A percentile compares a stretch with the other conserved stretches of the same genome.
Evolutionary conservation across 78 protist species (phyloP).

Genomic region (Polysphondylium violaceum): DNA sequence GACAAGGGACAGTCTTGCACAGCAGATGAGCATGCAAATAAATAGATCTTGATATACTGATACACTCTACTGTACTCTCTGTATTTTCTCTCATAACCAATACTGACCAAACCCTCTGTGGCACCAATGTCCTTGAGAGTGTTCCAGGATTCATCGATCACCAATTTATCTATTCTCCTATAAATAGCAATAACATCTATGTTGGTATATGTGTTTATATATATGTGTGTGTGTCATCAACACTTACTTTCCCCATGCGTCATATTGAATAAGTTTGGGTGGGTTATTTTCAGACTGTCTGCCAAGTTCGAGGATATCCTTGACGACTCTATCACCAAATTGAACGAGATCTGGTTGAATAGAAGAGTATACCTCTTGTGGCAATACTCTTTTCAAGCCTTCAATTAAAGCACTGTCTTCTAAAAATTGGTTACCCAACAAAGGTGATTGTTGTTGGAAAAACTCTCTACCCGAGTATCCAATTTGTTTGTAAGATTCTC

Average conservation of each 20-base stretch:
- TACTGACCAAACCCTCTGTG: slow-evolving; percentile 70
- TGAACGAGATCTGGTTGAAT: slow-evolving; percentile 43
- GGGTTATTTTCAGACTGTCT: slow-evolving; percentile 61
- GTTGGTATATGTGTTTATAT: too few relatives aligned
- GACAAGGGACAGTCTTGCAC: slow-evolving; percentile 84
- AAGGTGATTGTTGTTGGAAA: slow-evolving; percentile 76
- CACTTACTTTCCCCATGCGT: slow-evolving; percentile 77
- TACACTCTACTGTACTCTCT: slow-evolving; percentile 72
- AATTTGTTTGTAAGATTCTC: slow-evolving; percentile 27
- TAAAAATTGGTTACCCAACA: slow-evolving; percentile 63
- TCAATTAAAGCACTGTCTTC: slow-evolving; percentile 43
- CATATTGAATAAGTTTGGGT: slow-evolving; percentile 66
- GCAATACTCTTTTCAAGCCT: slow-evolving; percentile 36
- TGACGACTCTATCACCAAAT: slow-evolving; percentile 74
- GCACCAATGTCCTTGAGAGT: slow-evolving; percentile 74
- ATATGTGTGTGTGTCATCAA: too few relatives aligned
- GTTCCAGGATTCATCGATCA: slow-evolving; percentile 80
- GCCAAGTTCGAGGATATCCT: slow-evolving; percentile 70
- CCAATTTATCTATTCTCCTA: slow-evolving; percentile 73
- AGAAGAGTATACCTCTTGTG: not conserved
- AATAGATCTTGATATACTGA: slow-evolving; percentile 75
- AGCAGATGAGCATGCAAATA: slow-evolving; percentile 80
- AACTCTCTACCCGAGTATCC: slow-evolving; percentile 42
- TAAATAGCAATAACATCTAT: not conserved
- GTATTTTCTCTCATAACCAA: slow-evolving; percentile 73